Percentiles rank a stretch among this genome's conserved stretches.
Evolutionary conservation across 805 yeast species (phyloP).

Genomic region (Komagataella phaffii): DNA sequence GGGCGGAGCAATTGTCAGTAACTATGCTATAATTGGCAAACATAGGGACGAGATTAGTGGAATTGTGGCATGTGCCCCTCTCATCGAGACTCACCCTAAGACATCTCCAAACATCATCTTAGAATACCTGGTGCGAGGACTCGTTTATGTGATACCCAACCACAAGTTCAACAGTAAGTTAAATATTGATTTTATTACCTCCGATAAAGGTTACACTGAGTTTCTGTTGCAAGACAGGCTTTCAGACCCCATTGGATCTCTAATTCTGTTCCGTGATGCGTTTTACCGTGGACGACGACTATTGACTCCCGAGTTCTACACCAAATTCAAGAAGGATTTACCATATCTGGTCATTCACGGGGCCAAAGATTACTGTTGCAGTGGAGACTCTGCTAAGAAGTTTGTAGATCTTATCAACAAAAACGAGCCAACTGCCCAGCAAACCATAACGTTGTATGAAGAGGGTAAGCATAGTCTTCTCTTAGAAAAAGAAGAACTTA

Average conservation of each 20-base stretch:
- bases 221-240: slow-evolving; percentile 30
- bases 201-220: slow-evolving; percentile 29
- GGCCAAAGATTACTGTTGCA: slow-evolving; percentile 46
- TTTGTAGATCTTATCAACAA: slow-evolving; percentile 19
- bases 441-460: slow-evolving; percentile 6
- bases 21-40: slow-evolving; percentile 47
- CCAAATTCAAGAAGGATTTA: slow-evolving; percentile 21
- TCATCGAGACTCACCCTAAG: slow-evolving; percentile 41
- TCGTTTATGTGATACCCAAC: slow-evolving; percentile 29
- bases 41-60: slow-evolving; percentile 30
- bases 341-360: slow-evolving; percentile 54
- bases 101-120: slow-evolving; percentile 38
- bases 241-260: slow-evolving; percentile 37
- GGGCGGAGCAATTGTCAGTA: slow-evolving; percentile 68
- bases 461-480: slow-evolving; percentile 30
- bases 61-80: slow-evolving; percentile 44
- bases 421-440: not conserved
- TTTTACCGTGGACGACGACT: slow-evolving; percentile 46
- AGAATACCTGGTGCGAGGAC: slow-evolving; percentile 25
- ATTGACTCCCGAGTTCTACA: slow-evolving; percentile 20
- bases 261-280: slow-evolving; percentile 46
- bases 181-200: slow-evolving; percentile 38
- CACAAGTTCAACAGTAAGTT: slow-evolving; percentile 41
- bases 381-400: slow-evolving; percentile 28
- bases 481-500: slow-evolving; percentile 30